phyloP scores from a whole-genome alignment of 345 rosid species.

The Lenwebbia sp. region DNA sequence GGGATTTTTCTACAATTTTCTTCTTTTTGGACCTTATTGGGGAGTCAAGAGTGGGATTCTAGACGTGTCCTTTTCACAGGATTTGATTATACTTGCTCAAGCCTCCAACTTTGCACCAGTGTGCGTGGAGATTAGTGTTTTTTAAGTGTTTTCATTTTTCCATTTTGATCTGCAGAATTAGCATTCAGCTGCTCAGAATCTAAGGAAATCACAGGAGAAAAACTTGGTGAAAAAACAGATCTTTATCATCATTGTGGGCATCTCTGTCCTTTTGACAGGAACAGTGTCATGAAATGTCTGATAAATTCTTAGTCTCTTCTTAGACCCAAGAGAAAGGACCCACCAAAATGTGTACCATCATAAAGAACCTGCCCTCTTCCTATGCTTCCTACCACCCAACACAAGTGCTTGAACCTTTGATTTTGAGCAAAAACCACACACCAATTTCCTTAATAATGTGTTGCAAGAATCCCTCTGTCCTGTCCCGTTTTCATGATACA shows the following conservation, averaged over 20 bases:
- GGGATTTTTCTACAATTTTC: neutral
- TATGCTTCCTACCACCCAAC: neutral
- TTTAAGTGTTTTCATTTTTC: neutral
- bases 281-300: neutral
- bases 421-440: neutral
- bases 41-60: neutral
- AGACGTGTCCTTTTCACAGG: neutral
- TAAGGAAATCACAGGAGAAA: neutral
- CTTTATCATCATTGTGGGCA: neutral
- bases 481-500: neutral
- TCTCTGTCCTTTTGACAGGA: neutral
- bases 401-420: neutral
- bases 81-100: neutral
- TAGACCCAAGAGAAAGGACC: neutral
- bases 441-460: neutral
- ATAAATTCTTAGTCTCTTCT: neutral
- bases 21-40: neutral
- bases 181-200: neutral
- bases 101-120: neutral
- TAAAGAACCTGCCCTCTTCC: neutral
- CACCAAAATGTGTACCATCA: neutral
- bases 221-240: neutral
- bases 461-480: neutral
- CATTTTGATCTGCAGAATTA: neutral
- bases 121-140: neutral